Conservation (phyloP, 164 flowering plant species). For the Platanus orientalis region DNA sequence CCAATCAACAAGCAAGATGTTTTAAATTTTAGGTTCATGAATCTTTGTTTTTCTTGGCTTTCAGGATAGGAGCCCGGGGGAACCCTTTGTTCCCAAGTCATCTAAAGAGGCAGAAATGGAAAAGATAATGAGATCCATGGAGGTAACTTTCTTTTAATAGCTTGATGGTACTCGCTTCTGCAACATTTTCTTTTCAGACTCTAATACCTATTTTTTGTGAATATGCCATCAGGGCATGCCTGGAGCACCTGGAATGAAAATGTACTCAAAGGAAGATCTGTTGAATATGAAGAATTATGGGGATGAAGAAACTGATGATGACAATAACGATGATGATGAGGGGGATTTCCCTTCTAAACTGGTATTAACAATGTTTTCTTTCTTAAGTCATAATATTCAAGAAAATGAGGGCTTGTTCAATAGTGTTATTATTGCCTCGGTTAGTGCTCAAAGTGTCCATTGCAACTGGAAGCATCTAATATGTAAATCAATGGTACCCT, state of each 20-base stretch:
- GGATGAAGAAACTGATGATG: constrained; percentile 66
- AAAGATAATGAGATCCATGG: constrained; percentile 80
- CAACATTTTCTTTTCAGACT: not conserved
- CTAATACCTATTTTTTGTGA: not conserved
- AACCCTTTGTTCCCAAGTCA: constrained; percentile 73
- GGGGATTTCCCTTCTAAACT: constrained; percentile 50
- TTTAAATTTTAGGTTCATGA: too few species aligned
- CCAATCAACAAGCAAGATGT: constrained; percentile 45
- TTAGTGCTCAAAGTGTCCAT: too few species aligned
- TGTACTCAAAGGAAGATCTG: constrained; percentile 90
- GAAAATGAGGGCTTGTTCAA: too few species aligned
- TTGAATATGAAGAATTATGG: constrained; percentile 65
- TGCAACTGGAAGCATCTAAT: too few species aligned
- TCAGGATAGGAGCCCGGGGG: constrained; percentile 83
- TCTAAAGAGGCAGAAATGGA: constrained; percentile 95
- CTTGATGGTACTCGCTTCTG: not conserved
- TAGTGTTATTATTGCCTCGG: too few species aligned
- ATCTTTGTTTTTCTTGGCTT: too few species aligned
- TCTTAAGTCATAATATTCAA: not conserved
- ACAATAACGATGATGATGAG: constrained; percentile 46
- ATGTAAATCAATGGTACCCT: too few species aligned
- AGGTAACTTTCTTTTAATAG: constrained; percentile 36
- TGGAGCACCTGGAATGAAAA: constrained; percentile 92
- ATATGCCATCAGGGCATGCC: constrained; percentile 70
- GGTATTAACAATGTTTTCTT: constrained; percentile 31